Evolutionary conservation across 306 rosid species (phyloP), one percentile per base, ranked within the genome.

Genomic region (Benincasa hispida): DNA sequence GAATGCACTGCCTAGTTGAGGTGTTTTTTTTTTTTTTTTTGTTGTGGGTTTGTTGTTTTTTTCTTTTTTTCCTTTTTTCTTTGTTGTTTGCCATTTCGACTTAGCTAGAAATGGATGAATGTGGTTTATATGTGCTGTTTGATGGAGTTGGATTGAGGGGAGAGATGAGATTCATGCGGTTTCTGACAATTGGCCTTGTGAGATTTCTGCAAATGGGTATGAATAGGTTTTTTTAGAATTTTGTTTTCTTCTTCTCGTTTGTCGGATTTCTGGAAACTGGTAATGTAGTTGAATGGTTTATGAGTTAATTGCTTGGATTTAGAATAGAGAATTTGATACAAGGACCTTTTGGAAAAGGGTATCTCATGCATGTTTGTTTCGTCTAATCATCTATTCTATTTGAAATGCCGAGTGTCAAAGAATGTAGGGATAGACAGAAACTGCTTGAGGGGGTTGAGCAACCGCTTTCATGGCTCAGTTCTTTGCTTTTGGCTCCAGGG

Each of bases 191-290:
- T 54, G 54, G 32, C 53, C 35, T 17, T 39, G 2, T 37, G 56
- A 14, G 35, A 76, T 57, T 76, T 24, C 54, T 59, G 79, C 68
- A 59, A 59, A 59, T 59, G 72, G 53, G 56, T 37, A 60, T 75
- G 25, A 11, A 76, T 9, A 21, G 55, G 22, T 0, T 47, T 27
- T n/a, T 9, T 45, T 17, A 11, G 5, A 47, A 1, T 59, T 57
- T 76, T 42, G 34, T 42, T 27, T 5, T 59, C 6, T 41, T 35
- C 41, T 56, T 56, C 79, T 76, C 6, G 57, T 59, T 45, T 56
- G 68, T 76, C 18, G 21, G 68, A 17, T 76, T 58, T 60, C 57
- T 50, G 28, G 55, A 56, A 45, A 1, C n/a, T 58, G 54, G 54
- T 76, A 21, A 42, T 22, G 37, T 41, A 12, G 67, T 58, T 25